These are phyloP conservation scores for Chalciporus chontae DNA, from an alignment of 768 basidiomycete species.

Conservation along the genomic window DNA sequence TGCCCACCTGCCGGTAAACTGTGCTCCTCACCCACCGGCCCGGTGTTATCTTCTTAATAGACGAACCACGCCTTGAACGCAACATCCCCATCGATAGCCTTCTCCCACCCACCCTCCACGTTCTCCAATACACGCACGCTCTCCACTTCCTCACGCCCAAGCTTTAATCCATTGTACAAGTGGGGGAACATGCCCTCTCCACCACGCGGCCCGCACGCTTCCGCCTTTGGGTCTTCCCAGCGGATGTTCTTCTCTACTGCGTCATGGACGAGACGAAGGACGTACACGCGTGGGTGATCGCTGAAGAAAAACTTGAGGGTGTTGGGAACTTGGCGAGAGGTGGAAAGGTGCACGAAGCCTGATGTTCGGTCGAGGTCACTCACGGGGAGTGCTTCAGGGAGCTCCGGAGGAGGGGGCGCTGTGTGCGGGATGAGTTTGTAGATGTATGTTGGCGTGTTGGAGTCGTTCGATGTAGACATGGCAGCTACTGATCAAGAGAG, in stretches of 20 bases:
- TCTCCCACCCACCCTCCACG: conserved; percentile 31
- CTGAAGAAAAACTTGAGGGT: conserved; percentile 48
- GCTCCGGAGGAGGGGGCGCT: conserved; percentile 34
- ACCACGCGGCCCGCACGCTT: conserved; percentile 39
- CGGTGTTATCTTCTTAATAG: conserved; percentile 26
- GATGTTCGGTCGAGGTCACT: conserved; percentile 45
- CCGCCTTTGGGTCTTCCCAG: conserved; percentile 48
- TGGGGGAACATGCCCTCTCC: conserved; percentile 52
- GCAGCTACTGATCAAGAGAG: background rate
- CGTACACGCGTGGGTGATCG: conserved; percentile 35
- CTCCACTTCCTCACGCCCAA: conserved; percentile 47
- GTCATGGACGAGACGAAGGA: conserved; percentile 43
- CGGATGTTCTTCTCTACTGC: conserved; percentile 37
- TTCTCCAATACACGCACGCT: conserved; percentile 32
- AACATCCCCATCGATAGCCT: conserved; percentile 17
- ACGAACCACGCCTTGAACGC: conserved; percentile 31
- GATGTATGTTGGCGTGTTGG: conserved; percentile 44
- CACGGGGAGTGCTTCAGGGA: conserved; percentile 47
- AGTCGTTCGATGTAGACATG: conserved; percentile 5
- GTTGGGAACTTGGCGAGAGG: conserved; percentile 43
- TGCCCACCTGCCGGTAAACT: too few relatives aligned
- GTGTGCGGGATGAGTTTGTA: conserved; percentile 57
- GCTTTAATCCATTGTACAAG: conserved; percentile 42
- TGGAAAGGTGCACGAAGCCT: conserved; percentile 56
- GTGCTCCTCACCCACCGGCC: too few relatives aligned